These are phyloP conservation scores for Dalbergia oliveri DNA, from an alignment of 306 rosid genomes.

Conservation along the genomic window DNA sequence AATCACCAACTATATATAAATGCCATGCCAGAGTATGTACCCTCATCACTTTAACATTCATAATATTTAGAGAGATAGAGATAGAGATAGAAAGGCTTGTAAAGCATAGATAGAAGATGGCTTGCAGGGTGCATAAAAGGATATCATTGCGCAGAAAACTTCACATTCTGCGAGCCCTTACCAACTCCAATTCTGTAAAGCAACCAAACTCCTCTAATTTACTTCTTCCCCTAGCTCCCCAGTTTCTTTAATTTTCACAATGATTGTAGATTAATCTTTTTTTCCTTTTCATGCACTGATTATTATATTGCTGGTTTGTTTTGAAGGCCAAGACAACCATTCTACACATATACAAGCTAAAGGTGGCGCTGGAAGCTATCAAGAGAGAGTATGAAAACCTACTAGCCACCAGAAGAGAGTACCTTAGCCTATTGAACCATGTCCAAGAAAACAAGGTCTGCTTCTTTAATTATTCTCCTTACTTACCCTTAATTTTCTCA, in stretches of 20 bases:
- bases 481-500: neutral
- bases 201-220: conserved; percentile 2
- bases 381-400: conserved; percentile 55
- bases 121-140: conserved; percentile 64
- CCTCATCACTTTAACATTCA: conserved; percentile 45
- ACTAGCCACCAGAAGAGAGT: conserved; percentile 46
- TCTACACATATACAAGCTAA: conserved; percentile 52
- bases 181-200: conserved; percentile 60
- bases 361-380: conserved; percentile 43
- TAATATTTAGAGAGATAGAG: conserved; percentile 16
- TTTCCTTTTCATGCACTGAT: conserved; percentile 11
- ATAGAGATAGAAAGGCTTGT: conserved; percentile 17
- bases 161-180: conserved; percentile 60
- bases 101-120: conserved; percentile 51
- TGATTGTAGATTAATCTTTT: neutral
- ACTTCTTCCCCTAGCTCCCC: neutral
- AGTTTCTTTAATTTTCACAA: conserved; percentile 3
- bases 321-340: conserved; percentile 52
- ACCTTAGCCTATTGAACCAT: conserved; percentile 37
- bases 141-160: conserved; percentile 67
- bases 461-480: neutral
- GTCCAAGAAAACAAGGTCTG: conserved; percentile 48
- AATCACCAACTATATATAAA: conserved; percentile 68
- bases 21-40: conserved; percentile 46
- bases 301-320: conserved; percentile 20